Percentiles rank a stretch among this genome's conserved stretches.
phyloP scores from a whole-genome alignment of 192 early-diverging fungal species.

The Rhizoclosmatium sp. region DNA sequence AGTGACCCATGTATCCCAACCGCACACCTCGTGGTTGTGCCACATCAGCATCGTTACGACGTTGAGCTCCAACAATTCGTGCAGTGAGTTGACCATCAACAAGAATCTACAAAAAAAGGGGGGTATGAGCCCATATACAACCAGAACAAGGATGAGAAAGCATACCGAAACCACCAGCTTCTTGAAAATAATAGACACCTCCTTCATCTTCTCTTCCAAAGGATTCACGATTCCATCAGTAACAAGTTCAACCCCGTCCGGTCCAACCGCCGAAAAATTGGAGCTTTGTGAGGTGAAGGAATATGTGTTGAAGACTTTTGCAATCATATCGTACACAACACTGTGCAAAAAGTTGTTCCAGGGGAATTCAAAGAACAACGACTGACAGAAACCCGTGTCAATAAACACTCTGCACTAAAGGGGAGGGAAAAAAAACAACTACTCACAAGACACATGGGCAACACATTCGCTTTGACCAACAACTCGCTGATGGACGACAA shows the following conservation, averaged over 20 bases:
- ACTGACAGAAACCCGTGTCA: conserved; percentile 36
- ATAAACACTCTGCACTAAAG: background rate
- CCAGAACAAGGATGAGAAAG: conserved; percentile 5
- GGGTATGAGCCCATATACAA: background rate
- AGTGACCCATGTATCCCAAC: conserved; percentile 98
- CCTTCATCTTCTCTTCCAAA: conserved; percentile 55
- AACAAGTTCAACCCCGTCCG: conserved; percentile 29
- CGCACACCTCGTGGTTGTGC: conserved; percentile 86
- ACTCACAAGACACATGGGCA: conserved; percentile 63
- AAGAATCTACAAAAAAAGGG: conserved; percentile 63
- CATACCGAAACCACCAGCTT: conserved; percentile 61
- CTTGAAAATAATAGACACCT: conserved; percentile 53
- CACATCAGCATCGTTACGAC: conserved; percentile 80
- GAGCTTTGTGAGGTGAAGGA: conserved; percentile 60
- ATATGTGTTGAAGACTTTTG: conserved; percentile 95
- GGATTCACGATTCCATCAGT: conserved; percentile 23
- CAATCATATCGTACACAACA: conserved; percentile 98
- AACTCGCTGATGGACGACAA: conserved; percentile 58
- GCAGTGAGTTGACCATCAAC: conserved; percentile 87
- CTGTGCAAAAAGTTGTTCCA: conserved; percentile 99
- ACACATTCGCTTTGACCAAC: conserved; percentile 56
- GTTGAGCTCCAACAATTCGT: conserved; percentile 86
- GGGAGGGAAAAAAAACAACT: background rate
- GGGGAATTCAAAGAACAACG: conserved; percentile 91
- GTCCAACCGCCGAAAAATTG: conserved; percentile 33